phyloP scores from a whole-genome alignment of 148 eudicot species.

The Heliamphora exappendiculata region DNA sequence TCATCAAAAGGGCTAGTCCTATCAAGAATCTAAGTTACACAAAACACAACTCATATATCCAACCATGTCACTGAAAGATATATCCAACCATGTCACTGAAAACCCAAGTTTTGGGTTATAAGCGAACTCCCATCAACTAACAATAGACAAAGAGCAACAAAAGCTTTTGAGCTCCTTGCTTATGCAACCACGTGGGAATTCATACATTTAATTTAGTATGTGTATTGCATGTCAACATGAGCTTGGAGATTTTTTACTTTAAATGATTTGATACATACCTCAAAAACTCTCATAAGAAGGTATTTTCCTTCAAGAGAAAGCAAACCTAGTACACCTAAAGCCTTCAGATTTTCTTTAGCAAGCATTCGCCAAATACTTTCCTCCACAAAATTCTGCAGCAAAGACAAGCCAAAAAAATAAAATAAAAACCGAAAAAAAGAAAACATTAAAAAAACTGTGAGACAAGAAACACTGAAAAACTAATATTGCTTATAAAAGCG shows the following conservation, averaged over 20 bases:
- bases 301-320: conserved; percentile 87
- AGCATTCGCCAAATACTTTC: conserved; percentile 89
- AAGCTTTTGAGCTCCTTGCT: conserved; percentile 98
- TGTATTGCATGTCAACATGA: conserved; percentile 7
- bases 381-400: conserved; percentile 61
- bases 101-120: conserved; percentile 89
- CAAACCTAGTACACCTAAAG: conserved; percentile 79
- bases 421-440: not conserved
- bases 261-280: conserved; percentile 40
- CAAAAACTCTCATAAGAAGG: conserved; percentile 76
- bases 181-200: conserved; percentile 83
- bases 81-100: conserved; percentile 92
- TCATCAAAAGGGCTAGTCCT: too few relatives aligned
- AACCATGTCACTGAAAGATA: too few relatives aligned
- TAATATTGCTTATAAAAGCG: not conserved
- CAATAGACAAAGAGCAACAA: conserved; percentile 91
- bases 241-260: not conserved
- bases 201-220: conserved; percentile 25
- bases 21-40: too few relatives aligned
- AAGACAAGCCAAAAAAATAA: conserved; percentile 11
- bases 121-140: conserved; percentile 97
- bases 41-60: too few relatives aligned
- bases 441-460: not conserved
- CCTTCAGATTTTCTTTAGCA: conserved; percentile 72
- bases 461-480: not conserved